Base-by-base conservation (phyloP, 805 yeast species). In the Candida easanensis region DNA sequence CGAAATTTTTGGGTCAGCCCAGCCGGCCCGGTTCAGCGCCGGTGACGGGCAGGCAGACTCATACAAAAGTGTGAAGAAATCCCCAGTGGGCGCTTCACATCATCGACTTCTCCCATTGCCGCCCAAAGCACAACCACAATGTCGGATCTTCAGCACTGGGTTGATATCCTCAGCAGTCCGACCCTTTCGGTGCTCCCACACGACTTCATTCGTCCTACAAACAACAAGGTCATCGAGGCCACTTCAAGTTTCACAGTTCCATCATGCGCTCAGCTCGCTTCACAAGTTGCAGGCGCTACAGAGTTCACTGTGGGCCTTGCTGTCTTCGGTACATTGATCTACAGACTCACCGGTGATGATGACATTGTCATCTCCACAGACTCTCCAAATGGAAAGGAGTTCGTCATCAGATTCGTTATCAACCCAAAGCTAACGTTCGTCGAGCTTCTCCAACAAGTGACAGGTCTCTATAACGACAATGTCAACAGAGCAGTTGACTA, bases 281-380 rank as follows among this genome's bases (percentile, higher is more conserved):
- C 22, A 33, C 57, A 32, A 20, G 49, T 61, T 26, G 33, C 58
- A 8, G 51, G 60, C n/a, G 43, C 65, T 7, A 41, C 52, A 17
- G 54, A 60, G 6, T 86, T 83, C 61, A 58, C 69, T 9, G 63
- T 76, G 14, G 80, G 82, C 0, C 69, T 88, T 48, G 69, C 96
- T 15, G 77, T 77, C 1, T 86, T 82, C 66, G 78, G 84, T 19
- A 79, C 84, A 1, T 71, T 91, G 44, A 73, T 88, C 30, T 83
- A 77, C 64, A 74, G 98, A 58, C 69, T 88, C 36, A 84, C 97
- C 2, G 98, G 97, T 19, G 98, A 91, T 61, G 97, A 91, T 52
- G 97, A 91, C 56, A 82, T 93, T 39, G 82, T 84, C n/a, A 68
- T 91, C 48, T 89, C 90, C n/a, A 80, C 89, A 0, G 80, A 83